A percentile compares a stretch with the other conserved stretches of the same genome.
Conservation (phyloP, 108 stramenopile species). For the Pseudonitzschia multiseries region DNA sequence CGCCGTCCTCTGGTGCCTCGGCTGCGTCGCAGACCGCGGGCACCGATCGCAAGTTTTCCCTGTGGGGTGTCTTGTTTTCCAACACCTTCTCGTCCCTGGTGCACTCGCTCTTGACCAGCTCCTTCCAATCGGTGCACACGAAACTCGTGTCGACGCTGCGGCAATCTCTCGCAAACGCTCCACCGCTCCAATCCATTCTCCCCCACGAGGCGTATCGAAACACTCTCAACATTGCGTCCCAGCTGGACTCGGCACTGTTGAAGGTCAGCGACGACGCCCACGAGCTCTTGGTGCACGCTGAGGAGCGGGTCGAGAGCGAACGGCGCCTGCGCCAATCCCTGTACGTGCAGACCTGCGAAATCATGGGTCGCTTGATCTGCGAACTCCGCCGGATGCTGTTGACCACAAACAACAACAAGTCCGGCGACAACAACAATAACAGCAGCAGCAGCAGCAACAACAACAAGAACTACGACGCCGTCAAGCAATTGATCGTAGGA, state of each 20-base stretch:
- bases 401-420: background rate
- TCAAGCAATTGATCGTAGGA: slow-evolving; percentile 79
- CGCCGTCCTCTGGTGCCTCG: background rate
- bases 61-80: slow-evolving; percentile 84
- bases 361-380: slow-evolving; percentile 81
- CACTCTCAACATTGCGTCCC: slow-evolving; percentile 75
- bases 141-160: slow-evolving; percentile 75
- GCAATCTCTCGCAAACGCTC: slow-evolving; percentile 78
- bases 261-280: slow-evolving; percentile 87
- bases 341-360: slow-evolving; percentile 91
- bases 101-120: slow-evolving; percentile 76
- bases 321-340: slow-evolving; percentile 75
- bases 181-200: slow-evolving; percentile 60
- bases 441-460: background rate
- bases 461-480: slow-evolving; percentile 48
- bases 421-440: no score
- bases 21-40: background rate
- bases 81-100: slow-evolving; percentile 85
- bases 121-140: slow-evolving; percentile 82
- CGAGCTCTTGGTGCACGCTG: slow-evolving; percentile 86
- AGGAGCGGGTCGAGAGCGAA: slow-evolving; percentile 87
- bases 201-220: slow-evolving; percentile 91
- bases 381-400: slow-evolving; percentile 80
- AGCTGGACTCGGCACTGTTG: slow-evolving; percentile 65
- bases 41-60: slow-evolving; percentile 57